phyloP scores from a whole-genome alignment of 2,329 filamentous ascomycete genomes.

The Ceratocystis diversiconidia region DNA sequence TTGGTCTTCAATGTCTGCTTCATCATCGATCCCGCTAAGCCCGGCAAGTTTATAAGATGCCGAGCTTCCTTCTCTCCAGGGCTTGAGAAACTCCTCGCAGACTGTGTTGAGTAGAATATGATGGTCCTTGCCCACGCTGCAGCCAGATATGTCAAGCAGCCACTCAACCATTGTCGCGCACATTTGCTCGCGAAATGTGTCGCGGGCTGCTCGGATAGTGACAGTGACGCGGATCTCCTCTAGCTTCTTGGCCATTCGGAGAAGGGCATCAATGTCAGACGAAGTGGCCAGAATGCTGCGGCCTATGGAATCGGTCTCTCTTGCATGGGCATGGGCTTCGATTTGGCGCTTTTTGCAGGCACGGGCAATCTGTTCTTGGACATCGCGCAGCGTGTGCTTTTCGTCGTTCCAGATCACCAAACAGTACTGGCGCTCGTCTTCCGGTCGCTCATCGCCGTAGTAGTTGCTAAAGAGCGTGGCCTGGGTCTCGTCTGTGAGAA shows the following conservation, averaged over 20 bases:
- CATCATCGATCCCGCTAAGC: slow-evolving; percentile 67
- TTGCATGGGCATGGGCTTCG: slow-evolving; percentile 60
- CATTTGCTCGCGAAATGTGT: slow-evolving; percentile 97
- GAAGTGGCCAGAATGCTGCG: slow-evolving; percentile 72
- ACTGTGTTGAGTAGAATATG: slow-evolving; percentile 66
- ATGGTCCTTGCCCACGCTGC: slow-evolving; percentile 66
- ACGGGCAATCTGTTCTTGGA: slow-evolving; percentile 75
- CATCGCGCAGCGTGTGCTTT: slow-evolving; percentile 90
- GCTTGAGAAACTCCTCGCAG: slow-evolving; percentile 79
- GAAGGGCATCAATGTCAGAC: slow-evolving; percentile 54
- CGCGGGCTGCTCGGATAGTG: slow-evolving; percentile 80
- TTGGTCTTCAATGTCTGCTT: slow-evolving; percentile 48
- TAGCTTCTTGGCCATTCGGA: slow-evolving; percentile 69
- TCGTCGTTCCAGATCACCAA: slow-evolving; percentile 95
- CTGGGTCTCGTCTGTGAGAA: slow-evolving; percentile 70
- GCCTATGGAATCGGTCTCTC: slow-evolving; percentile 80
- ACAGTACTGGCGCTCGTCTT: slow-evolving; percentile 50
- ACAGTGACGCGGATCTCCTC: slow-evolving; percentile 94
- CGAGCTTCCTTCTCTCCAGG: slow-evolving; percentile 75
- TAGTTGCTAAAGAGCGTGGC: slow-evolving; percentile 36
- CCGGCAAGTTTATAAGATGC: slow-evolving; percentile 68
- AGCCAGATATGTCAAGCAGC: slow-evolving; percentile 84
- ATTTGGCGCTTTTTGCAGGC: slow-evolving; percentile 62
- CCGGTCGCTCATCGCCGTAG: slow-evolving; percentile 38
- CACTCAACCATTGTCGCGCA: slow-evolving; percentile 95